Evolutionary conservation across 2,329 filamentous ascomycete genomes (phyloP), one percentile per base, ranked within the genome.

Genomic region (Epicoccum sorghinum): DNA sequence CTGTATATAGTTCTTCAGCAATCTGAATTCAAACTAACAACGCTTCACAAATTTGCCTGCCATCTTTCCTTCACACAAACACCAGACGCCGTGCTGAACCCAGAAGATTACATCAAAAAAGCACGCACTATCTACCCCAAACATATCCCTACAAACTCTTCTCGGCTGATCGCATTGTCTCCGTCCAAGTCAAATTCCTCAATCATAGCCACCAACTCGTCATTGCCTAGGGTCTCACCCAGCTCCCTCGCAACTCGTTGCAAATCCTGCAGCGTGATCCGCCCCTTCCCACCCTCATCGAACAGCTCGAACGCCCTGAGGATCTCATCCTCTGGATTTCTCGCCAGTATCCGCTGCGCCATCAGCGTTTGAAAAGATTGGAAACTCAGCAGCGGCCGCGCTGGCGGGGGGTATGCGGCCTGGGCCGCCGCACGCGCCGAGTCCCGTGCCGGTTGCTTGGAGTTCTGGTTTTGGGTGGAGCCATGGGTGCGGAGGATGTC

Each of bases 181-280:
- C 91, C 93, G 70, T 96, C 90, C 61, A 97, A 83, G 78, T 99
- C 95, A 79, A 98, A 96, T 76, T 98, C 93, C 70, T 97, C 92
- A 78, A 99, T 95, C 95, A 99, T 99, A 61, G 92, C 92, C 65
- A 86, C 83, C 58, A 99, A 82, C 75, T 99, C 95, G 68, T 96
- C 90, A 70, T 99, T 93, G 65, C 95, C 91, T 64, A 99, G 82
- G 10, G 90, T 91, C 75, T 98, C 93, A 7, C 95, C 95, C 60
- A 99, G 80, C 74, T 98, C 95, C 67, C 91, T 85, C 53, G 93
- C 92, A 24, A 98, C 91, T 52, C 91, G 82, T 58, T 91, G 82
- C 76, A 99, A 79, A 78, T 98, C 95, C 56, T 95, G 89, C 42
- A 97, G 79, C 47, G 89, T 92, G 65, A 99, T 96, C 62, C 89